Evolutionary conservation across 1,284 basidiomycete species (phyloP).

Genomic region (Heterobasidion parviporum): DNA sequence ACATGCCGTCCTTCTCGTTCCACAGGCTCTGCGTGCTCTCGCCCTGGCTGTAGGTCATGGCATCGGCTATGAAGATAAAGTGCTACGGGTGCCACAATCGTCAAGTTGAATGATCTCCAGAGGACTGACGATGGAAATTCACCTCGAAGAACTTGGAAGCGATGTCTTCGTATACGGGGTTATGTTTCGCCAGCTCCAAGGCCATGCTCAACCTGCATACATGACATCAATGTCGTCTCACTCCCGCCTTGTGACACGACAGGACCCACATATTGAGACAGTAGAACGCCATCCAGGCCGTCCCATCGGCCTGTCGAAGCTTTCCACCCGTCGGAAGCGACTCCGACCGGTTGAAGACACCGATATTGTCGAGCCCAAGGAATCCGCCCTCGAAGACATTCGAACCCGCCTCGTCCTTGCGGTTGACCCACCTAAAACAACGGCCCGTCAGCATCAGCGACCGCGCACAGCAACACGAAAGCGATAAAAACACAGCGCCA

Average conservation of each 20-base stretch:
- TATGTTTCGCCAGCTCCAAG: conserved; percentile 95
- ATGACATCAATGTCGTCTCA: neutral
- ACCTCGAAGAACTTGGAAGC: conserved; percentile 98
- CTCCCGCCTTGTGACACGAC: neutral
- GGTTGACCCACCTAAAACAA: conserved; percentile 78
- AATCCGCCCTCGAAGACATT: conserved; percentile 99
- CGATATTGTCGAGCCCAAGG: conserved; percentile 96
- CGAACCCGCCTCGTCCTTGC: conserved; percentile 90
- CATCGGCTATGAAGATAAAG: conserved; percentile 94
- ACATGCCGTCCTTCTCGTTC: conserved; percentile 96
- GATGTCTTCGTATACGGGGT: conserved; percentile 96
- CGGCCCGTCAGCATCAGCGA: no score
- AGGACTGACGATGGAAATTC: conserved; percentile 9
- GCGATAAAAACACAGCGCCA: neutral
- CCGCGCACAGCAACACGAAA: conserved; percentile 20
- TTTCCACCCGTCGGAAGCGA: conserved; percentile 88
- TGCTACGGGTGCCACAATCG: conserved; percentile 42
- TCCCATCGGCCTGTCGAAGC: conserved; percentile 94
- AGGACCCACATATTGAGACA: conserved; percentile 80
- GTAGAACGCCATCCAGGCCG: conserved; percentile 99
- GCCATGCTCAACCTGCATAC: conserved; percentile 83
- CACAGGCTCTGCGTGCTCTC: conserved; percentile 80
- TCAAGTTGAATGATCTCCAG: conserved; percentile 1
- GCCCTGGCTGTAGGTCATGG: conserved; percentile 87
- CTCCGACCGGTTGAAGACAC: conserved; percentile 96